Base-by-base conservation (phyloP, 257 asterid genomes). In the Solanum bulbocastanum region DNA sequence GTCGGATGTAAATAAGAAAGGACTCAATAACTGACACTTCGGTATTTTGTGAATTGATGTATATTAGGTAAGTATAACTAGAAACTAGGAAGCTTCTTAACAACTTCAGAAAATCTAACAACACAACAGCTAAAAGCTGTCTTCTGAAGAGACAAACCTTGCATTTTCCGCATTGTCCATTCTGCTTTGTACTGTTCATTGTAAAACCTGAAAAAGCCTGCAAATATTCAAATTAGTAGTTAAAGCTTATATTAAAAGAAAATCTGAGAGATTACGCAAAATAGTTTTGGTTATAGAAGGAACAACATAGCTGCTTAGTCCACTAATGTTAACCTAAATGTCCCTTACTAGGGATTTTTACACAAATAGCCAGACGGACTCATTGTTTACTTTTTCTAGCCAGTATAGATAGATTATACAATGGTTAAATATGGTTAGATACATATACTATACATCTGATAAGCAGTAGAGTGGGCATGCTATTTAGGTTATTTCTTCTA, bases 181-280 rank as follows among this genome's bases (percentile, higher is more conserved):
- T 30, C 83, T 42, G 65, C 82, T 81, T 87, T 11, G 86, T 49
- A 79, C 52, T 37, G 10, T 90, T 89, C 68, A 82, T 52, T 72
- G 85, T 88, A 30, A 89, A 20, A 87, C 91, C 90, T 52, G 88
- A 83, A 58, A 93, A 83, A 66, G 93, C 74, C 97, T 94, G 93
- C 90, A 91, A 44, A 81, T 44, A 46, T 49, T 81, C 42, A 81
- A 81, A 81, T 79, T 30, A 81, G 65, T 40, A 10, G 82, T 30
- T n/a, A 74, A 86, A 82, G 78, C 12, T 46, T 46, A 25, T 25
- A 44, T n/a, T 40, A 30, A 81, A 46, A 18, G 36, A 81, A 9
- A 46, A 46, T 10, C 40, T 46, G 85, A 46, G 30, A 46, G 68
- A 32, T 46, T 30, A 46, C 42, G 33, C 66, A 81, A 46, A 18